These are phyloP conservation scores for Gynostemma pentaphyllum DNA, from an alignment of 306 rosid species.

Conservation along the genomic window DNA sequence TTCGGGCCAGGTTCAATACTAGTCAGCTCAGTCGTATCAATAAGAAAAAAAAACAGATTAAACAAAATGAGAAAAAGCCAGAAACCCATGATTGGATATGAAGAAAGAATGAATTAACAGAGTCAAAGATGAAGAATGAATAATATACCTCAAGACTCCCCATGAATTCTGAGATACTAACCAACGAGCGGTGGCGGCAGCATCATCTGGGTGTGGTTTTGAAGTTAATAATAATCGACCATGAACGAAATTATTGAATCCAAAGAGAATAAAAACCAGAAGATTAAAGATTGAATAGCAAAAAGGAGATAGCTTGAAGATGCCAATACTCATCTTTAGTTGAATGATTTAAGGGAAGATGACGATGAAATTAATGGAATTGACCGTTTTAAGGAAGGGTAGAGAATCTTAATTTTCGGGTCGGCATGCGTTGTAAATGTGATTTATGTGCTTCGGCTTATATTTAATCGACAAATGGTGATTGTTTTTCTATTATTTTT, in stretches of 20 bases:
- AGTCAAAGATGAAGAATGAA: not conserved
- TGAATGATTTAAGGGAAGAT: not conserved
- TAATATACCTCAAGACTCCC: constrained; percentile 62
- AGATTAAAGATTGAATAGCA: not conserved
- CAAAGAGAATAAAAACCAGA: constrained; percentile 13
- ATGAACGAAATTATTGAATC: constrained; percentile 11
- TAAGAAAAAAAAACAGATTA: too few relatives aligned
- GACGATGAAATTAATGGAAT: too few relatives aligned
- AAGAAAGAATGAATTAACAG: not conserved
- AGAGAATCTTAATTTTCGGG: not conserved
- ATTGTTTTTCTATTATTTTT: too few relatives aligned
- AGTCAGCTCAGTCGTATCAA: too few relatives aligned
- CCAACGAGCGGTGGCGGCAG: constrained; percentile 81
- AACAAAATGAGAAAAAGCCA: not conserved
- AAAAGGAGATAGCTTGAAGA: not conserved
- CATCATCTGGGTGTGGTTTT: constrained; percentile 58
- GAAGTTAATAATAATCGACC: constrained; percentile 25
- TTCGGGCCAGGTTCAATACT: too few relatives aligned
- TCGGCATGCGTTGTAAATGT: not conserved
- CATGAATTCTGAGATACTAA: constrained; percentile 55
- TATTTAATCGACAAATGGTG: too few relatives aligned
- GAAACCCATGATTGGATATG: not conserved
- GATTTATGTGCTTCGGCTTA: too few relatives aligned
- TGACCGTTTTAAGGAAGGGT: not conserved
- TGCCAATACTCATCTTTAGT: constrained; percentile 10